A percentile compares a stretch with the other conserved stretches of the same genome.
phyloP scores from a whole-genome alignment of 306 rosid genomes.

The Trichosanthes truncata region DNA sequence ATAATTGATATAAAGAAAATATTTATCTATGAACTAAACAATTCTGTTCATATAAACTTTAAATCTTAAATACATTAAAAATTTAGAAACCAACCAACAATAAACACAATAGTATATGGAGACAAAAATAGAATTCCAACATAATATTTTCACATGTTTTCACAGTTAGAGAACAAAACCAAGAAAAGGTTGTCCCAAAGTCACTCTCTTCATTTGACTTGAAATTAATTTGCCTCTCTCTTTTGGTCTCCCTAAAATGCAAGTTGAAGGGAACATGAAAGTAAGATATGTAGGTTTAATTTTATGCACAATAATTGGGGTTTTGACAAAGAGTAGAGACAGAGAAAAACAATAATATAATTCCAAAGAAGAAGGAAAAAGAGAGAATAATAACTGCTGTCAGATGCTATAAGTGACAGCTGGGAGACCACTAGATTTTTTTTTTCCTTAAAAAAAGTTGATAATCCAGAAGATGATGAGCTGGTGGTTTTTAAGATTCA shows the following conservation, averaged over 20 bases:
- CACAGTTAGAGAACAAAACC: too few species aligned
- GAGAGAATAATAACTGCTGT: not conserved
- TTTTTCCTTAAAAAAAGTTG: not conserved
- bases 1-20: too few species aligned
- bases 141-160: too few species aligned
- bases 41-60: too few species aligned
- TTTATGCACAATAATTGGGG: not conserved
- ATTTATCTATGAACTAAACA: too few species aligned
- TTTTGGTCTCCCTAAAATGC: too few species aligned
- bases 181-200: too few species aligned
- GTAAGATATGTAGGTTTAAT: not conserved
- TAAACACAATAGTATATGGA: too few species aligned
- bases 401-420: conserved; percentile 6
- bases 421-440: not conserved
- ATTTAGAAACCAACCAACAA: too few species aligned
- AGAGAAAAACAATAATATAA: not conserved
- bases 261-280: too few species aligned
- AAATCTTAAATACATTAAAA: too few species aligned
- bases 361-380: not conserved
- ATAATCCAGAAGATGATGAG: not conserved
- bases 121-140: too few species aligned
- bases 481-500: not conserved
- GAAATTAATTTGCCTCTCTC: not conserved
- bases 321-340: not conserved
- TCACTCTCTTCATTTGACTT: not conserved